Conservation (phyloP, 2,329 filamentous ascomycete species). For the Colletotrichum sp. region DNA sequence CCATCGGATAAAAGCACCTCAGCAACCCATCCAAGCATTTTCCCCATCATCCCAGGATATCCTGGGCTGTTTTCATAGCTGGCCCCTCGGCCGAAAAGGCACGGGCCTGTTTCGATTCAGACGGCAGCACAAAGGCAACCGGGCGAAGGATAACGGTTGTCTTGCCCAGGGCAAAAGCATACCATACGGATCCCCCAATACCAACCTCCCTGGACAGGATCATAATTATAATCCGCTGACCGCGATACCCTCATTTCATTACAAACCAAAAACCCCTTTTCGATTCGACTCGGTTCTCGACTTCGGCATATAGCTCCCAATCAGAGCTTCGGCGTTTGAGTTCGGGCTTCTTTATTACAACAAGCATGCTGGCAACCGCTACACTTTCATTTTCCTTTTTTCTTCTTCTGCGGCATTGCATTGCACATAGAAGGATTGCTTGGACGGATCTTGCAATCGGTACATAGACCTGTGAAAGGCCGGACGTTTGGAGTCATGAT, state of each 20-base stretch:
- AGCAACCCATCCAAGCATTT: not conserved
- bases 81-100: not conserved
- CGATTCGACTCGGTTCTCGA: not conserved
- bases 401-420: constrained; percentile 8
- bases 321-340: constrained; percentile 13
- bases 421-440: constrained; percentile 19
- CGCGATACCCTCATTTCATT: constrained; percentile 11
- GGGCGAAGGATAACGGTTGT: not conserved
- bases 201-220: constrained; percentile 6
- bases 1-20: not conserved
- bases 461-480: constrained; percentile 17
- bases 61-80: not conserved
- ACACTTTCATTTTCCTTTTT: not conserved
- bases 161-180: not conserved
- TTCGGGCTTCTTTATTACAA: not conserved
- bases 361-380: constrained; percentile 16
- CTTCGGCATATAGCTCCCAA: constrained; percentile 5
- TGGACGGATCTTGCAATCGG: constrained; percentile 11
- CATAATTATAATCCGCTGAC: constrained; percentile 20
- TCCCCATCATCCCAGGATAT: not conserved
- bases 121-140: constrained; percentile 4
- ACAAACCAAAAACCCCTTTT: not conserved
- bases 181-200: not conserved
- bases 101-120: not conserved
- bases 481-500: constrained; percentile 20